These are phyloP conservation scores for Strigomonas culicis DNA, from an alignment of 208 protist species.

Conservation along the genomic window DNA sequence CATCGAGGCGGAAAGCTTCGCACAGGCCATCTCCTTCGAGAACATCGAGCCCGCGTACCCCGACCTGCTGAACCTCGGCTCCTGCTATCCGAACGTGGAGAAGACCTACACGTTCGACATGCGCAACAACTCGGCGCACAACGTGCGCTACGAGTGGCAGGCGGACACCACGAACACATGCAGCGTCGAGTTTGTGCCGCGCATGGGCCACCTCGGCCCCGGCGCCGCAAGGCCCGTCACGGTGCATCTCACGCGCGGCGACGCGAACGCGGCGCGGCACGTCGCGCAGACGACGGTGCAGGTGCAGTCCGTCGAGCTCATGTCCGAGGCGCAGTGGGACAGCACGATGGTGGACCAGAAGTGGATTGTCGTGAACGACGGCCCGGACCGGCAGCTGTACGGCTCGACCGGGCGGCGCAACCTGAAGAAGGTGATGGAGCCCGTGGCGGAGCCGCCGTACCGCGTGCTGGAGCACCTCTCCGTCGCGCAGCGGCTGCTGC, in stretches of 20 bases:
- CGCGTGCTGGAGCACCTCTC: slow-evolving; percentile 27
- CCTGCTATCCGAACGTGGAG: slow-evolving; percentile 69
- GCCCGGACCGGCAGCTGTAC: slow-evolving; percentile 10
- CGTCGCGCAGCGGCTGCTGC: slow-evolving; percentile 48
- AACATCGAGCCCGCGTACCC: slow-evolving; percentile 71
- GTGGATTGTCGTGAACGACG: slow-evolving; percentile 53
- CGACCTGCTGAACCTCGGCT: slow-evolving; percentile 83
- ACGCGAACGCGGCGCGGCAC: slow-evolving; percentile 20
- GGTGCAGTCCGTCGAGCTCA: slow-evolving; percentile 28
- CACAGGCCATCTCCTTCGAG: slow-evolving; percentile 87
- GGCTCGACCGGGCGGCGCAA: slow-evolving; percentile 37
- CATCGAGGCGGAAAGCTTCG: slow-evolving; percentile 82
- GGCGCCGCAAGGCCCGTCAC: slow-evolving; percentile 44
- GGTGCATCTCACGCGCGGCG: slow-evolving; percentile 26
- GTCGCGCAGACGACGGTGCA: slow-evolving; percentile 13
- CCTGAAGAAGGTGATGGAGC: slow-evolving; percentile 69
- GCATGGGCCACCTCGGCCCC: slow-evolving; percentile 55
- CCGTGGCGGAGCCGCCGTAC: slow-evolving; percentile 69
- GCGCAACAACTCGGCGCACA: slow-evolving; percentile 70
- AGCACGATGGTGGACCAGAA: slow-evolving; percentile 50
- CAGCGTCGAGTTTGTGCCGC: slow-evolving; percentile 32
- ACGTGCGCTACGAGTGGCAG: slow-evolving; percentile 84
- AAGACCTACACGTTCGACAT: slow-evolving; percentile 75
- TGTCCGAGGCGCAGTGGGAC: slow-evolving; percentile 56
- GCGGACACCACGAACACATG: slow-evolving; percentile 12